phyloP scores from a whole-genome alignment of 441 rosid genomes.

The Aleurites moluccanus region DNA sequence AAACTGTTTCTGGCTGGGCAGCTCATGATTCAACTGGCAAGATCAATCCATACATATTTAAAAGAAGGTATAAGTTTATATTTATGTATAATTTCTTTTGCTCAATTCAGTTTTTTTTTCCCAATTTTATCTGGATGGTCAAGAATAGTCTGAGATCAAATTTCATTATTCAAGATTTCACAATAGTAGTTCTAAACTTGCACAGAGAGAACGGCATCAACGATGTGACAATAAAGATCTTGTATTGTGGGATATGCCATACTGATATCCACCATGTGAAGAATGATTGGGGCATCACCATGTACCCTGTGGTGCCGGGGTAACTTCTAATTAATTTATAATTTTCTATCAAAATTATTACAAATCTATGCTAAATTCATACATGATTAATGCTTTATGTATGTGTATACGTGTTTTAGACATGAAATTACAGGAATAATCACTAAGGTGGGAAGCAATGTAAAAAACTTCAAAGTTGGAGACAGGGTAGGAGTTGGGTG shows the following conservation, averaged over 20 bases:
- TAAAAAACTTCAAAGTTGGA: slow-evolving; percentile 52
- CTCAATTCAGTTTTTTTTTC: neutral
- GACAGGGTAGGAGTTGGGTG: slow-evolving; percentile 71
- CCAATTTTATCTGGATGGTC: too few relatives aligned
- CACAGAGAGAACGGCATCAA: slow-evolving; percentile 63
- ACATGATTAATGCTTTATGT: neutral
- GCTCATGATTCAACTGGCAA: slow-evolving; percentile 52
- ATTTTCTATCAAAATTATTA: neutral
- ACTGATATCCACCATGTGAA: slow-evolving; percentile 60
- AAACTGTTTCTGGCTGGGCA: slow-evolving; percentile 56
- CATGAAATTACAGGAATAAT: slow-evolving; percentile 70
- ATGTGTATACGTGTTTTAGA: slow-evolving; percentile 29
- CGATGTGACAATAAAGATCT: slow-evolving; percentile 66
- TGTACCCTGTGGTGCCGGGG: slow-evolving; percentile 85
- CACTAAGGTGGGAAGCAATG: slow-evolving; percentile 53
- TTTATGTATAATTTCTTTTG: neutral
- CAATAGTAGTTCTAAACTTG: neutral
- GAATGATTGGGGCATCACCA: slow-evolving; percentile 79
- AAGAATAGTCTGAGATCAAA: neutral
- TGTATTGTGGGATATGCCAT: slow-evolving; percentile 79
- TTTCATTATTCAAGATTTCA: neutral
- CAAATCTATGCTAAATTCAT: neutral
- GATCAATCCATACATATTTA: slow-evolving; percentile 46
- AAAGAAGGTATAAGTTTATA: slow-evolving; percentile 42
- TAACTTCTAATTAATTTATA: slow-evolving; percentile 10